Evolutionary conservation across 2,329 filamentous ascomycete genomes (phyloP).

Genomic region (Xylaria sp.): DNA sequence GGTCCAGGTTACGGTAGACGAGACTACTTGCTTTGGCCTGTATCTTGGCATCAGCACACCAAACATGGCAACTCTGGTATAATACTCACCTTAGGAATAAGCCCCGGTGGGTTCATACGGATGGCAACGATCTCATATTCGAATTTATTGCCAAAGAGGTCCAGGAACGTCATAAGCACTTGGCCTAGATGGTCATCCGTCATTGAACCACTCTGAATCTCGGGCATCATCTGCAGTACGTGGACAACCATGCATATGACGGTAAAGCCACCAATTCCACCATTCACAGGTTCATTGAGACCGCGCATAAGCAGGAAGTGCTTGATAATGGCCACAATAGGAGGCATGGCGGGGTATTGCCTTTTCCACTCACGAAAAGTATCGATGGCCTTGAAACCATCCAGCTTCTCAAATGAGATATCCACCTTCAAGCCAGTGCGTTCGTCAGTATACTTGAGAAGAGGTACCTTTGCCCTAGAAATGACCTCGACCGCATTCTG

Average conservation of each 20-base stretch:
- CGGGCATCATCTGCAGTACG: conserved; percentile 81
- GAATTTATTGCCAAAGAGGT: conserved; percentile 86
- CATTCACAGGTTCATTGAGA: conserved; percentile 88
- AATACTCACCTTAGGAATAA: conserved; percentile 69
- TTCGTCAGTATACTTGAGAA: conserved; percentile 88
- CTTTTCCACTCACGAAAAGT: conserved; percentile 83
- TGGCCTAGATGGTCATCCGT: conserved; percentile 71
- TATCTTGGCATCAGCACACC: conserved; percentile 27
- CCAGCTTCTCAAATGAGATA: conserved; percentile 91
- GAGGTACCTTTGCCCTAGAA: conserved; percentile 78
- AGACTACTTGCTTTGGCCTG: conserved; percentile 53
- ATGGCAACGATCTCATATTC: conserved; percentile 75
- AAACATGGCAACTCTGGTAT: background rate
- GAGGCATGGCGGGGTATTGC: conserved; percentile 82
- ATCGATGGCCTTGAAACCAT: conserved; percentile 77
- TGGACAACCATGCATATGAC: conserved; percentile 93
- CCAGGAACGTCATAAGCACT: conserved; percentile 84
- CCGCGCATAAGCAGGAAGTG: conserved; percentile 89
- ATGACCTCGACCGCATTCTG: conserved; percentile 70
- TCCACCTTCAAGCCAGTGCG: conserved; percentile 84
- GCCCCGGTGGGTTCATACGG: conserved; percentile 73
- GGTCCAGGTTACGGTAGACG: conserved; percentile 65
- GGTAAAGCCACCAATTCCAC: conserved; percentile 91
- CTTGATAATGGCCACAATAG: conserved; percentile 86
- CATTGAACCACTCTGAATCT: conserved; percentile 66